Percentiles rank a stretch among this genome's conserved stretches.
phyloP scores from a whole-genome alignment of 495 filamentous ascomycete species.

The Tuber melanosporum region DNA sequence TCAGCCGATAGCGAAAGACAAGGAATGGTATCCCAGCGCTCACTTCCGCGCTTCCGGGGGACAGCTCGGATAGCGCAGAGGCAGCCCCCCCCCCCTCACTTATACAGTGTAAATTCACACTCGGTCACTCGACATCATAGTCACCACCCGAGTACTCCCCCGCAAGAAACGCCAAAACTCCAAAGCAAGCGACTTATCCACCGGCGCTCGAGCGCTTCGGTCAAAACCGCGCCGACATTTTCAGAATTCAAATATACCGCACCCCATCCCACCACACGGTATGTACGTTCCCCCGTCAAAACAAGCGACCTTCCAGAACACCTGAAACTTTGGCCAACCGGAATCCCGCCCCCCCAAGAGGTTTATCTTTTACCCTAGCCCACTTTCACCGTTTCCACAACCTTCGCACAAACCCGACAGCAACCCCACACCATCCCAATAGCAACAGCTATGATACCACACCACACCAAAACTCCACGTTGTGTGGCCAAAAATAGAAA shows the following conservation, averaged over 20 bases:
- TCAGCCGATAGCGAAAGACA: not conserved
- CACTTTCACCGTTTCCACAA: not conserved
- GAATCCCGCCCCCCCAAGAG: not conserved
- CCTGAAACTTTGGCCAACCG: not conserved
- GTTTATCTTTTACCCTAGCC: not conserved
- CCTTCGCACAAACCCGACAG: not conserved
- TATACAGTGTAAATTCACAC: not conserved
- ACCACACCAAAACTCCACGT: not conserved
- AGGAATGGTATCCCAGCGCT: not conserved
- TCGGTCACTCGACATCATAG: not conserved
- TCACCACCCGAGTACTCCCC: not conserved
- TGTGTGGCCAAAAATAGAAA: too few relatives aligned
- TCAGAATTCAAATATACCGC: not conserved
- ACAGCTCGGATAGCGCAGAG: not conserved
- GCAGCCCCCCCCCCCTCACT: not conserved
- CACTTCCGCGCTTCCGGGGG: not conserved
- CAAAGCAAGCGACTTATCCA: not conserved
- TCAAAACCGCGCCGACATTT: not conserved
- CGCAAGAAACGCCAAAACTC: not conserved
- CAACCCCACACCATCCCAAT: too few relatives aligned
- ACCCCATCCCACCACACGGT: not conserved
- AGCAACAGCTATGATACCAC: not conserved
- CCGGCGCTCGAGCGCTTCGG: not conserved
- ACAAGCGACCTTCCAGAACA: not conserved
- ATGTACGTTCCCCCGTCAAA: too few relatives aligned